These are phyloP conservation scores for Aquilaria agallochum DNA, from an alignment of 441 rosid genomes.

Conservation along the genomic window DNA sequence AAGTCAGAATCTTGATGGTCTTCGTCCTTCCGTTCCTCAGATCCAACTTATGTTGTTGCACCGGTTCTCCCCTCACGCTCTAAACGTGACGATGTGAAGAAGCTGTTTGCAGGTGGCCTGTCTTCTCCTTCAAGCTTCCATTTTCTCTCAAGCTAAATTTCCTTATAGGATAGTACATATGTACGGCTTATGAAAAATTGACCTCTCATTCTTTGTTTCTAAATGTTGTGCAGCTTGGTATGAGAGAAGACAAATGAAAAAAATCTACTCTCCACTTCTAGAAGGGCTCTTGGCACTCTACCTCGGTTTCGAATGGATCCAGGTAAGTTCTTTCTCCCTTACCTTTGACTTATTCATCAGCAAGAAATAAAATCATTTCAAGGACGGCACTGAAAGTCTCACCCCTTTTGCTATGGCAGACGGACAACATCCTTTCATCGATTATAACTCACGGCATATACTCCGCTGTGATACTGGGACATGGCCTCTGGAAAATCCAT, in stretches of 20 bases:
- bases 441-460: constrained; percentile 92
- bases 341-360: no score
- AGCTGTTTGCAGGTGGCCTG: constrained; percentile 78
- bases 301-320: constrained; percentile 94
- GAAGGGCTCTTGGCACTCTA: constrained; percentile 88
- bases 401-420: constrained; percentile 34
- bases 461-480: constrained; percentile 78
- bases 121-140: background rate
- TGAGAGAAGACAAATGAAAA: constrained; percentile 92
- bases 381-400: constrained; percentile 2
- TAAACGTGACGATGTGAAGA: constrained; percentile 70
- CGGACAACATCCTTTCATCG: constrained; percentile 76
- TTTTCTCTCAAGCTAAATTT: background rate
- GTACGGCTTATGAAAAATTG: background rate
- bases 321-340: constrained; percentile 33
- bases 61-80: constrained; percentile 68
- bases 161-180: background rate
- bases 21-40: constrained; percentile 29
- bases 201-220: background rate
- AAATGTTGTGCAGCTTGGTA: constrained; percentile 69
- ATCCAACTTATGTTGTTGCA: constrained; percentile 83
- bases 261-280: constrained; percentile 93
- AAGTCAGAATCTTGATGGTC: background rate
- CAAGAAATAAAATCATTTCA: background rate
- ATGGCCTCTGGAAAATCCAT: constrained; percentile 88